Evolutionary conservation across 257 asterid species (phyloP).

Genomic region (Solanum medicagineum): DNA sequence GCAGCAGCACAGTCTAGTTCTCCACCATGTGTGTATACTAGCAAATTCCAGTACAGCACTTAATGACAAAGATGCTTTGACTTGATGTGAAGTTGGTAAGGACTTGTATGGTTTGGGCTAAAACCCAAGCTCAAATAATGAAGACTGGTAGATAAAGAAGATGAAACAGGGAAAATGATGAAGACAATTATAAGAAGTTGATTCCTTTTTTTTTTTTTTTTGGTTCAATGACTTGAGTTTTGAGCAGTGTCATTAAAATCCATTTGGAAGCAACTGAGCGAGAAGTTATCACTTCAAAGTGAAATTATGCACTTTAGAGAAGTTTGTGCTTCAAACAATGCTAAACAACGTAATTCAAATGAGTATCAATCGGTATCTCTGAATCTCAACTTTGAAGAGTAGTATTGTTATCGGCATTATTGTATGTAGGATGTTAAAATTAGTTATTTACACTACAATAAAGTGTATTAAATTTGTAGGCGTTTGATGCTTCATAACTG

Average conservation of each 20-base stretch:
- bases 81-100: background rate
- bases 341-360: background rate
- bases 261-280: background rate
- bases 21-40: background rate
- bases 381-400: background rate
- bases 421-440: background rate
- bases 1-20: background rate
- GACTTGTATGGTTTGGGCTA: background rate
- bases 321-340: background rate
- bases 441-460: background rate
- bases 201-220: background rate
- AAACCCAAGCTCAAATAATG: background rate
- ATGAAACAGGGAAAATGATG: background rate
- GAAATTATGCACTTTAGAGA: background rate
- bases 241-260: background rate
- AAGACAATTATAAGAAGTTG: background rate
- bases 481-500: background rate
- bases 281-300: background rate
- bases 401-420: background rate
- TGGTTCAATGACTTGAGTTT: background rate
- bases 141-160: background rate
- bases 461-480: background rate
- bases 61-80: background rate
- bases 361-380: background rate
- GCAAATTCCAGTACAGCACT: background rate